Base-by-base conservation (phyloP, 257 asterid genomes). In the Salvia miltiorrhiza region DNA sequence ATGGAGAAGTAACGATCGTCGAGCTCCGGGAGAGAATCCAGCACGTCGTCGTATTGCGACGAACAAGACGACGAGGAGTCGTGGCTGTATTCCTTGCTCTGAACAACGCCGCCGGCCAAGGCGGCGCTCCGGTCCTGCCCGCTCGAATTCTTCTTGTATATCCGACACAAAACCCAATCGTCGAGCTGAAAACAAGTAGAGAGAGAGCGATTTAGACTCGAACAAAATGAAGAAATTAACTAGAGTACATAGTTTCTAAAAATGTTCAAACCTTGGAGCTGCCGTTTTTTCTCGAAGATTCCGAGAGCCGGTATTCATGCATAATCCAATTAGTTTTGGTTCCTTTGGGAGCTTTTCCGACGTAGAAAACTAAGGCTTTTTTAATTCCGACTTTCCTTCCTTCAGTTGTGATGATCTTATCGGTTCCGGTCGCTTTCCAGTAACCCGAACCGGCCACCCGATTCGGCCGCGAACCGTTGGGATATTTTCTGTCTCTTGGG, bases 401-500 rank as follows among this genome's bases (percentile, higher is more conserved):
- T 21, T 87, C 79, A 0, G 84, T 82, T 0, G 81, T 78, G n/a
- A 91, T 89, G 0, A 85, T 40, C 72, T 91, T 91, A 37, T 91
- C 97, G 2, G 96, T 91, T 59, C 96, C 97, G 1, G 97, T 92
- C 30, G 97, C 97, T 79, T 92, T 92, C 97, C 97, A 92, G 48
- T 92, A 92, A 0, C 97, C 97, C 1, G 96, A 86, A 1, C 94
- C 90, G 12, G 97, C 96, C 0, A 92, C 95, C 54, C 97, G 70
- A 59, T 92, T 92, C 0, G 97, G 96, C 59, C 97, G 71, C 20
- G 97, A 92, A 13, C 97, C 97, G 30, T 92, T 92, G 6, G 97
- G 97, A 65, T 92, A 92, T 19, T 92, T 92, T 14, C 96, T 57
- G 55, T 92, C 97, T 30, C 96, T 68, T 0, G 97, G 97, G 59